A percentile compares a stretch with the other conserved stretches of the same genome.
Conservation (phyloP, 345 rosid species). For the Eucalyptus regnans region DNA sequence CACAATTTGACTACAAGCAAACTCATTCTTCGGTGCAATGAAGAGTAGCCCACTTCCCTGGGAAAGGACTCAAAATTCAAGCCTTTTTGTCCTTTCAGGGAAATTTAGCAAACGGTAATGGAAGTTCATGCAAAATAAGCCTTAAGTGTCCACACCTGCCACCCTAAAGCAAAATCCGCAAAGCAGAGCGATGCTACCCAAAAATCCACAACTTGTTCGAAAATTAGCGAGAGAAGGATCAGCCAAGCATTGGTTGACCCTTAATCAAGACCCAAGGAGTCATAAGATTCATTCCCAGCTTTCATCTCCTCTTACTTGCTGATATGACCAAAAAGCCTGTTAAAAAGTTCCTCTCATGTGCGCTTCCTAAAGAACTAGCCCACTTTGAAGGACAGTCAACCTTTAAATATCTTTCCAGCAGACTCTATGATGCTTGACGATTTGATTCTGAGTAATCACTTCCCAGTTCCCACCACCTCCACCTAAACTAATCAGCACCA, state of each 20-base stretch:
- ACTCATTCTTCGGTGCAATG: background rate
- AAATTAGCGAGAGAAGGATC: background rate
- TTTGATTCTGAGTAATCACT: background rate
- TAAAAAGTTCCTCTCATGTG: background rate
- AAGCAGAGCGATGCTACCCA: fast-evolving
- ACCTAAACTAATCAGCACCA: background rate
- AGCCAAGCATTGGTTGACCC: background rate
- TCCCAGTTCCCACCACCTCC: background rate
- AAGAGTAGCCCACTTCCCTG: background rate
- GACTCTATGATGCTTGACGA: background rate
- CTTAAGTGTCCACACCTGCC: background rate
- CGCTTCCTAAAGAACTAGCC: background rate
- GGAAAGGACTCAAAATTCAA: background rate
- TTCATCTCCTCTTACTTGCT: background rate
- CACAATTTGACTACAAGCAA: background rate
- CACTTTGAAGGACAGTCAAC: background rate
- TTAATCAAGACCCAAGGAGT: background rate
- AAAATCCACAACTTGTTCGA: background rate
- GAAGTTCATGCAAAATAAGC: background rate
- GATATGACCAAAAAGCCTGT: background rate
- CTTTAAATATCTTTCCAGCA: background rate
- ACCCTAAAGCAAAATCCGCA: background rate
- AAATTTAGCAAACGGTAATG: background rate
- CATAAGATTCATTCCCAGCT: background rate
- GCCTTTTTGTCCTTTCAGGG: background rate